Conservation (phyloP, 768 basidiomycete genomes). For the Suillus cothurnatus region DNA sequence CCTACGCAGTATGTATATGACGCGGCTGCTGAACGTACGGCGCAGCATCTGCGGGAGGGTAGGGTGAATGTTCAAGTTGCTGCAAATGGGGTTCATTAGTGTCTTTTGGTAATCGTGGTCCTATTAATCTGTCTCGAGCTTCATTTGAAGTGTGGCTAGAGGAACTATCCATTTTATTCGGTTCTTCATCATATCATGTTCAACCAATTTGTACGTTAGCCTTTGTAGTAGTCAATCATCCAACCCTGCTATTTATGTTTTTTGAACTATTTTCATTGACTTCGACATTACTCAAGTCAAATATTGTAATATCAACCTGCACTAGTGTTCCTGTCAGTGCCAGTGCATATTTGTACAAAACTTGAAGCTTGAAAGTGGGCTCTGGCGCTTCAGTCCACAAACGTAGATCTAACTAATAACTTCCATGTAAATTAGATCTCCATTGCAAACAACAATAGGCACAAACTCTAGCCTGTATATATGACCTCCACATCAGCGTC, state of each 20-base stretch:
- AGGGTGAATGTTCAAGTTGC: slow-evolving; percentile 19
- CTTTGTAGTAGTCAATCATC: slow-evolving; percentile 10
- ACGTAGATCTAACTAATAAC: not conserved
- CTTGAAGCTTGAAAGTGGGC: not conserved
- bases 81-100: slow-evolving; percentile 52
- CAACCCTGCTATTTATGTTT: slow-evolving; percentile 11
- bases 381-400: not conserved
- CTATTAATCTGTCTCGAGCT: not conserved
- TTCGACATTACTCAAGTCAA: not conserved
- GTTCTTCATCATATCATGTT: slow-evolving; percentile 1
- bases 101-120: slow-evolving; percentile 15
- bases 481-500: slow-evolving; percentile 33
- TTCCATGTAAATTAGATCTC: not conserved
- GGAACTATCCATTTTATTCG: not conserved
- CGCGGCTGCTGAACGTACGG: slow-evolving; percentile 81
- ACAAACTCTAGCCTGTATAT: slow-evolving; percentile 3
- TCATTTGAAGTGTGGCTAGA: slow-evolving; percentile 1
- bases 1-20: slow-evolving; percentile 86
- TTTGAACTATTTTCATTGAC: not conserved
- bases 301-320: not conserved
- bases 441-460: not conserved
- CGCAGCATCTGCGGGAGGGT: slow-evolving; percentile 55
- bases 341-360: not conserved
- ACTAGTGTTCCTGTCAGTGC: not conserved
- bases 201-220: slow-evolving; percentile 13